Conservation (phyloP, 2,329 filamentous ascomycete species). For the Ascochyta clinopodiicola region DNA sequence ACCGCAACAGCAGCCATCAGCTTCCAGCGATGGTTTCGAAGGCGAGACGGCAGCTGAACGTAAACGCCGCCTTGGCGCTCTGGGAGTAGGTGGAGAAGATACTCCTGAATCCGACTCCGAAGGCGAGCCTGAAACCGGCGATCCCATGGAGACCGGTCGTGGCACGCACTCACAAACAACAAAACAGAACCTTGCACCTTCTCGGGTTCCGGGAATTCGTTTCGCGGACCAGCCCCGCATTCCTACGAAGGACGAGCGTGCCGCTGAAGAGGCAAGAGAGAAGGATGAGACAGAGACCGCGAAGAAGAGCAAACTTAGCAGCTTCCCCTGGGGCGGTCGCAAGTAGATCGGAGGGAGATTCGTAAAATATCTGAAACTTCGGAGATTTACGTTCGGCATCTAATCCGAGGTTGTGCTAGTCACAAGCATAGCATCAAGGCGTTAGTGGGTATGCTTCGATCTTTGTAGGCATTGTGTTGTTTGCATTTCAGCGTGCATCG, state of each 20-base stretch:
- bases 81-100: slow-evolving; percentile 61
- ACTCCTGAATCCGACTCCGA: slow-evolving; percentile 41
- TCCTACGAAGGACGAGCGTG: slow-evolving; percentile 44
- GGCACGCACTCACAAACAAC: slow-evolving; percentile 32
- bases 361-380: background rate
- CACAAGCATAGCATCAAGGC: slow-evolving; percentile 8
- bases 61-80: slow-evolving; percentile 73
- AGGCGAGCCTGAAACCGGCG: slow-evolving; percentile 40
- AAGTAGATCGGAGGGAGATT: background rate
- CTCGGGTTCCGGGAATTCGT: slow-evolving; percentile 62
- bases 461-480: slow-evolving; percentile 1
- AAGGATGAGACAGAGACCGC: slow-evolving; percentile 25
- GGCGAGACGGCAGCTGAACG: slow-evolving; percentile 77
- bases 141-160: slow-evolving; percentile 45
- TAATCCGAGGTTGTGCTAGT: background rate
- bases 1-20: slow-evolving; percentile 21
- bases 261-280: slow-evolving; percentile 31
- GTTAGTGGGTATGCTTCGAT: slow-evolving; percentile 2
- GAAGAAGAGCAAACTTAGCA: slow-evolving; percentile 30
- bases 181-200: slow-evolving; percentile 20
- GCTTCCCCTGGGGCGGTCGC: slow-evolving; percentile 23
- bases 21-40: slow-evolving; percentile 46
- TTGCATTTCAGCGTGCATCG: slow-evolving; percentile 24
- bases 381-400: background rate
- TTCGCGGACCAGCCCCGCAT: slow-evolving; percentile 61